Conservation (phyloP, 2,329 filamentous ascomycete genomes). For the Aspergillus thermomutatus region DNA sequence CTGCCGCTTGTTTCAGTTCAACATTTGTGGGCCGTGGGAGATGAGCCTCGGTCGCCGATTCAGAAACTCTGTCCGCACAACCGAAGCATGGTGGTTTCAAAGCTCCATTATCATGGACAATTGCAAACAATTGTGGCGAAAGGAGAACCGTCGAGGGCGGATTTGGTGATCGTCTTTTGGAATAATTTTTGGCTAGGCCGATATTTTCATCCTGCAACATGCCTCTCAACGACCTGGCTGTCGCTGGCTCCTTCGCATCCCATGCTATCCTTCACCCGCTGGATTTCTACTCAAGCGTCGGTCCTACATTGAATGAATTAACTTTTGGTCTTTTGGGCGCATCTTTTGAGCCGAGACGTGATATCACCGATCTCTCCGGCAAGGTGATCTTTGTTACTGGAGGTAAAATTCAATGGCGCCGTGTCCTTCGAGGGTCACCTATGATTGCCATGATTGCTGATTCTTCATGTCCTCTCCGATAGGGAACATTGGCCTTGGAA, state of each 20-base stretch:
- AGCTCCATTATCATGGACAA: neutral
- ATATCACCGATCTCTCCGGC: constrained; percentile 45
- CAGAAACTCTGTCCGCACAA: neutral
- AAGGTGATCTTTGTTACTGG: constrained; percentile 54
- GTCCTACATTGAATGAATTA: constrained; percentile 34
- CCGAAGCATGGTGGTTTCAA: neutral
- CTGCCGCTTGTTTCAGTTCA: neutral
- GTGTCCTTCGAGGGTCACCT: neutral
- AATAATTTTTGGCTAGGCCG: neutral
- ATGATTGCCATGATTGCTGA: neutral
- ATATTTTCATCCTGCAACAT: neutral
- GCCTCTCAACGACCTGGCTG: constrained; percentile 8
- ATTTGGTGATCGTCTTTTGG: neutral
- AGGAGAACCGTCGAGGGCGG: neutral
- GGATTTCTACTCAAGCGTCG: constrained; percentile 29
- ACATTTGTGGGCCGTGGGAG: neutral
- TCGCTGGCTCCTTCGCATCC: constrained; percentile 14
- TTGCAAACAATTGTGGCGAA: neutral
- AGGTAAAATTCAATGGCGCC: constrained; percentile 29
- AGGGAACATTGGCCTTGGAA: constrained; percentile 48
- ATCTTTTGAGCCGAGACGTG: constrained; percentile 42
- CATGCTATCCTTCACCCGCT: constrained; percentile 27
- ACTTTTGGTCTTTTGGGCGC: constrained; percentile 32
- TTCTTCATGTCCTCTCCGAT: neutral
- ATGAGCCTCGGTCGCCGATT: neutral